phyloP scores from a whole-genome alignment of 2,329 filamentous ascomycete genomes.

The Ambrosiella cleistominuta region DNA sequence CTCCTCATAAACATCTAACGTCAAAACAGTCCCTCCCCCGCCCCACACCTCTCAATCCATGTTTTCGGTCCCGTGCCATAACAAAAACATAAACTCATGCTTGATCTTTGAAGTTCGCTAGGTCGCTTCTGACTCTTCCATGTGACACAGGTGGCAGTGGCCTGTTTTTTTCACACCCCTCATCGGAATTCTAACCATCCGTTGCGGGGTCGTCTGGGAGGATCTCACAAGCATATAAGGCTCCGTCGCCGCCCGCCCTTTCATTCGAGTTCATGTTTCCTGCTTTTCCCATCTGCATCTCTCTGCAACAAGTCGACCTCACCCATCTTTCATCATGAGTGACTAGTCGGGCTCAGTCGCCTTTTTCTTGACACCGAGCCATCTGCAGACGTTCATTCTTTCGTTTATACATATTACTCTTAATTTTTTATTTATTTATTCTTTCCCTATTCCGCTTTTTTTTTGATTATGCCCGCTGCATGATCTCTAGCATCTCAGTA shows the following conservation, averaged over 20 bases:
- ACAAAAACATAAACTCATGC: background rate
- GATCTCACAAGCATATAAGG: slow-evolving; percentile 13
- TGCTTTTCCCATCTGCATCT: slow-evolving; percentile 9
- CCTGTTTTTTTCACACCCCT: background rate
- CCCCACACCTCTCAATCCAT: no score
- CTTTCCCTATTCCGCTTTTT: background rate
- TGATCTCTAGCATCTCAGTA: slow-evolving; percentile 1
- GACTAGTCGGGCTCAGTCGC: slow-evolving; percentile 3
- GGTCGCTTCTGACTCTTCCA: background rate
- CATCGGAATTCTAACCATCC: background rate
- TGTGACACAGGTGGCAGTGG: background rate
- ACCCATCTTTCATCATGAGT: background rate
- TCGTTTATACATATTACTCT: slow-evolving; percentile 10
- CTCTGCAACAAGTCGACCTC: background rate
- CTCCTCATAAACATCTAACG: background rate
- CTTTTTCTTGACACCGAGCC: slow-evolving; percentile 5
- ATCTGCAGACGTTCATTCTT: slow-evolving; percentile 9
- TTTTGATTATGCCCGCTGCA: background rate
- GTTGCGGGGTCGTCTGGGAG: background rate
- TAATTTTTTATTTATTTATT: background rate
- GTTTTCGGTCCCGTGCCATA: background rate
- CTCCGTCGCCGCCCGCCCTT: slow-evolving; percentile 1
- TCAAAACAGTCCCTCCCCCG: background rate
- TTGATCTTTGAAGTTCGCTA: background rate
- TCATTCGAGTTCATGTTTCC: background rate